Conservation (phyloP, 805 yeast genomes). For the Ogataea neopini region DNA sequence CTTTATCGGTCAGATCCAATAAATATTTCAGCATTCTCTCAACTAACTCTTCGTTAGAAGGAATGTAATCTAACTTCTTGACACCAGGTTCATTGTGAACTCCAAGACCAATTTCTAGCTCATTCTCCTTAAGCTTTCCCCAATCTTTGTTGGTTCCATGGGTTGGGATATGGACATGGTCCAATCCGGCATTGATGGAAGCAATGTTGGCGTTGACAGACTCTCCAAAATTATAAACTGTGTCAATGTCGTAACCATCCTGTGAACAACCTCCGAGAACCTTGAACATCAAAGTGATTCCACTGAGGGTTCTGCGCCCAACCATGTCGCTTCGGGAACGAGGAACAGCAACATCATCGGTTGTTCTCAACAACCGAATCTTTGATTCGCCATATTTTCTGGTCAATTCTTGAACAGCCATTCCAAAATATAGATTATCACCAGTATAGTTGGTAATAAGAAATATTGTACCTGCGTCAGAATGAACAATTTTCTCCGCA, state of each 20-base stretch:
- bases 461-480: slow-evolving; percentile 38
- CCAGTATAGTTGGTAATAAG: slow-evolving; percentile 42
- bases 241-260: slow-evolving; percentile 28
- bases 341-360: slow-evolving; percentile 40
- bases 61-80: slow-evolving; percentile 32
- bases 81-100: slow-evolving; percentile 44
- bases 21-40: slow-evolving; percentile 29
- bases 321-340: slow-evolving; percentile 34
- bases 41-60: slow-evolving; percentile 36
- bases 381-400: slow-evolving; percentile 35
- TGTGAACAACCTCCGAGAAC: slow-evolving; percentile 37
- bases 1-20: slow-evolving; percentile 30
- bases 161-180: slow-evolving; percentile 41
- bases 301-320: slow-evolving; percentile 41
- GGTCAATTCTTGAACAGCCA: slow-evolving; percentile 41
- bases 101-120: slow-evolving; percentile 40
- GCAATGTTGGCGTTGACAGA: slow-evolving; percentile 32
- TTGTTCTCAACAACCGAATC: slow-evolving; percentile 32
- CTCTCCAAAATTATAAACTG: slow-evolving; percentile 33
- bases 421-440: slow-evolving; percentile 41
- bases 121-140: slow-evolving; percentile 31
- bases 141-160: slow-evolving; percentile 26
- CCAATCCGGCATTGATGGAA: slow-evolving; percentile 40
- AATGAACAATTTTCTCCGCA: slow-evolving; percentile 38
- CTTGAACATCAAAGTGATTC: slow-evolving; percentile 35